These are phyloP conservation scores for Quercus agrifolia DNA, from an alignment of 306 rosid species.

Conservation along the genomic window DNA sequence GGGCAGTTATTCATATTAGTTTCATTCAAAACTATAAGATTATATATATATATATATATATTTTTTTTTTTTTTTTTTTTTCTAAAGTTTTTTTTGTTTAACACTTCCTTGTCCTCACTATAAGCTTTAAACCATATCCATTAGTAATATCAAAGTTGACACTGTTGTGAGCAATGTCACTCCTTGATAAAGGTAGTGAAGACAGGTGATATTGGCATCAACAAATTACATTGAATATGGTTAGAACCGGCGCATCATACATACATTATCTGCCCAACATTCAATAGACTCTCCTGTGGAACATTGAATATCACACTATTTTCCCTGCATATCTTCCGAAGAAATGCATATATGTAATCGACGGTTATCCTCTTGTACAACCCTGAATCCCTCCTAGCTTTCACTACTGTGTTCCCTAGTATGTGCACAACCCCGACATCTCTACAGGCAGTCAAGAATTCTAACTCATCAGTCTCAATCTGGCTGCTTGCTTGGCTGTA, in stretches of 20 bases:
- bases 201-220: no score
- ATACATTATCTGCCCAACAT: constrained; percentile 89
- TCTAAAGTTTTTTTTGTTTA: no score
- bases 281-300: constrained; percentile 93
- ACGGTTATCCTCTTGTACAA: constrained; percentile 72
- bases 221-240: background rate
- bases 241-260: constrained; percentile 36
- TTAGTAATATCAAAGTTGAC: no score
- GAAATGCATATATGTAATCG: constrained; percentile 83
- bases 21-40: no score
- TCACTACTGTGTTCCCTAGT: constrained; percentile 77
- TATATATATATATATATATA: no score
- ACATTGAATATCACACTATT: constrained; percentile 90
- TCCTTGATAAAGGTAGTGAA: no score
- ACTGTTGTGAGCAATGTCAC: no score
- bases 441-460: constrained; percentile 67
- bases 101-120: no score
- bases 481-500: constrained; percentile 49
- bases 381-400: constrained; percentile 70
- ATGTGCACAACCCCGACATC: constrained; percentile 98
- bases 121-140: no score
- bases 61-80: rapidly evolving
- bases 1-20: no score
- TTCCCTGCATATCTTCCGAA: constrained; percentile 92
- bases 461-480: constrained; percentile 66